Base-by-base conservation (phyloP, 345 rosid species). In the Barbarea vulgaris region DNA sequence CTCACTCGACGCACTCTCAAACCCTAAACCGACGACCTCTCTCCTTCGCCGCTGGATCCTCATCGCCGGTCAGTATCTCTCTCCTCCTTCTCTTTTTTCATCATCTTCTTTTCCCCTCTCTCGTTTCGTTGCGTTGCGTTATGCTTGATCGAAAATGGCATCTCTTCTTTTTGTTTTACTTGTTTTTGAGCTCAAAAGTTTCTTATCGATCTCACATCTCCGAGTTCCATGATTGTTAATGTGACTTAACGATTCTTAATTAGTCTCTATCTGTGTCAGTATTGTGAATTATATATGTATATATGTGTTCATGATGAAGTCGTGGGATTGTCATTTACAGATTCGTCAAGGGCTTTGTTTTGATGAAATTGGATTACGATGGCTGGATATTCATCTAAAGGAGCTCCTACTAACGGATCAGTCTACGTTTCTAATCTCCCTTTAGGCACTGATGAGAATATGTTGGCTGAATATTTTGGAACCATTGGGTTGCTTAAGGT, bases 401-500 rank as follows among this genome's bases (percentile, higher is more conserved):
- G 89, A 30, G 82, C 79, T 57, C 83, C 86, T 36, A 50, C 82
- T 1, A 94, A 83, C 72, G 98, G 94, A 71, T 87, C 98, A 56
- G 86, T 95, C 57, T 93, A 95, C 77, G 84, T 96, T 27, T 90
- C 91, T 54, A 96, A 96, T 70, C 84, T 96, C 64, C 99, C 98
- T 10, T 62, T 77, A 50, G 96, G 96, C 28, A 91, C 98, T 7
- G 98, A 93, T 50, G 97, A 91, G 79, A 83, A 74, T 68, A 93
- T 92, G 96, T 58, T 93, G 69, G 99, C 98, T 5, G 98, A 91
- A 42, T 82, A 88, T 83, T 96, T 96, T 69, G 96, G 98, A 11
- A 95, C 99, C 61, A 91, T 93, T 83, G 99, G 98, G 37, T 74
- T 96, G 84, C 83, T 95, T 13, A 93, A 93, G 98, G 99, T 93